Evolutionary conservation across 2,329 filamentous ascomycete species (phyloP).

Genomic region (Claviceps sp.): DNA sequence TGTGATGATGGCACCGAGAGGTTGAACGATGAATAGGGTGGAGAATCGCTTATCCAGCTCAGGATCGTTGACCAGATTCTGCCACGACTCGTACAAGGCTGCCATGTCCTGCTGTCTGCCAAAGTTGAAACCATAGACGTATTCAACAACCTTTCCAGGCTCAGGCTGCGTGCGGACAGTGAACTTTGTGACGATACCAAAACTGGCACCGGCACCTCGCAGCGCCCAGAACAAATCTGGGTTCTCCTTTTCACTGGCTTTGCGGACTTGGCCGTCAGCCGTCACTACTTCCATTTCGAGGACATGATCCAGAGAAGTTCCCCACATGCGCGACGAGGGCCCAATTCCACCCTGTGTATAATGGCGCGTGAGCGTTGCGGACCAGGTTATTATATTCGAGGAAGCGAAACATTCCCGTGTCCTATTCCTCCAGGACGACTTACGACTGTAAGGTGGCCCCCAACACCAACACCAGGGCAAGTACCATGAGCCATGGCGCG

Average conservation of each 20-base stretch:
- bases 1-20: slow-evolving; percentile 40
- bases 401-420: neutral
- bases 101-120: slow-evolving; percentile 34
- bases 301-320: slow-evolving; percentile 40
- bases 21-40: slow-evolving; percentile 40
- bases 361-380: neutral
- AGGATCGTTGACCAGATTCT: slow-evolving; percentile 39
- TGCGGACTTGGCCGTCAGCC: slow-evolving; percentile 36
- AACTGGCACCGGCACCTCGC: slow-evolving; percentile 41
- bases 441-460: slow-evolving; percentile 44
- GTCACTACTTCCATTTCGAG: slow-evolving; percentile 42
- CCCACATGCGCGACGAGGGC: slow-evolving; percentile 46
- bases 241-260: slow-evolving; percentile 33
- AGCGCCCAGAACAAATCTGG: slow-evolving; percentile 43
- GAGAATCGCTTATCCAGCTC: slow-evolving; percentile 44
- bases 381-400: neutral
- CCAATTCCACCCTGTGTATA: slow-evolving; percentile 38
- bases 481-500: slow-evolving; percentile 47
- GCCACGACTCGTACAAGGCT: slow-evolving; percentile 42
- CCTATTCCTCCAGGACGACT: slow-evolving; percentile 9
- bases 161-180: slow-evolving; percentile 41
- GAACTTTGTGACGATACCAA: slow-evolving; percentile 45
- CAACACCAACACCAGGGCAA: slow-evolving; percentile 43
- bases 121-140: slow-evolving; percentile 40
- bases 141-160: slow-evolving; percentile 42